These are phyloP conservation scores for Nicotiana knightiana DNA, from an alignment of 257 asterid genomes.

Conservation along the genomic window DNA sequence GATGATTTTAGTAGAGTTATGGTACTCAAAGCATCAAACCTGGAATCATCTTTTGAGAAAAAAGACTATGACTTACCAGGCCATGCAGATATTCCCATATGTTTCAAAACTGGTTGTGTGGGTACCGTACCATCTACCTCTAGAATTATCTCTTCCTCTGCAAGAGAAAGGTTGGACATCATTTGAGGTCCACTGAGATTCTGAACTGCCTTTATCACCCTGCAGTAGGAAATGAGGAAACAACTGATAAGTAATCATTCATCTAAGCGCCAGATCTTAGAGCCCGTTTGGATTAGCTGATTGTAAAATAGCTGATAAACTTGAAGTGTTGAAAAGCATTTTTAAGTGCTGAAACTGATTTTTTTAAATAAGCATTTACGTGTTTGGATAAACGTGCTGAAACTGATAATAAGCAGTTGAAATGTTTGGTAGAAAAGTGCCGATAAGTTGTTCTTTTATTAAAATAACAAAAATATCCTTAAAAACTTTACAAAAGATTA, in stretches of 20 bases:
- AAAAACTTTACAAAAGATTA: too few relatives aligned
- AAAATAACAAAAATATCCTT: too few relatives aligned
- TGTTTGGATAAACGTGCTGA: too few relatives aligned
- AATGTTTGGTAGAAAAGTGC: too few relatives aligned
- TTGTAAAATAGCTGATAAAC: too few relatives aligned
- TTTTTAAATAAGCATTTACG: too few relatives aligned
- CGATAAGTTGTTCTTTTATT: too few relatives aligned
- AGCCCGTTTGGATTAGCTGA: too few relatives aligned
- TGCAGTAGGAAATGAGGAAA: constrained; percentile 26
- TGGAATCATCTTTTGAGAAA: neutral
- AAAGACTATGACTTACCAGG: constrained; percentile 52
- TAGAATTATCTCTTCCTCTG: constrained; percentile 70
- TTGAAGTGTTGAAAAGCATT: too few relatives aligned
- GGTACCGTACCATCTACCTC: constrained; percentile 80
- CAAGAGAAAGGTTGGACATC: constrained; percentile 59
- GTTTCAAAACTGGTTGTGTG: constrained; percentile 84
- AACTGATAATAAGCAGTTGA: too few relatives aligned
- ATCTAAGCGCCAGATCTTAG: neutral
- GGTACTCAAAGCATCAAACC: neutral
- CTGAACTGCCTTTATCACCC: constrained; percentile 69
- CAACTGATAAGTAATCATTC: constrained; percentile 13
- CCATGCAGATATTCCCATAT: constrained; percentile 91
- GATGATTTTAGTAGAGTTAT: neutral
- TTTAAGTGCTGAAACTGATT: too few relatives aligned
- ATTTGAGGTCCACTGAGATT: constrained; percentile 53